phyloP scores from a whole-genome alignment of 2,329 filamentous ascomycete species.

The Pseudopyrenochaeta lycopersici region DNA sequence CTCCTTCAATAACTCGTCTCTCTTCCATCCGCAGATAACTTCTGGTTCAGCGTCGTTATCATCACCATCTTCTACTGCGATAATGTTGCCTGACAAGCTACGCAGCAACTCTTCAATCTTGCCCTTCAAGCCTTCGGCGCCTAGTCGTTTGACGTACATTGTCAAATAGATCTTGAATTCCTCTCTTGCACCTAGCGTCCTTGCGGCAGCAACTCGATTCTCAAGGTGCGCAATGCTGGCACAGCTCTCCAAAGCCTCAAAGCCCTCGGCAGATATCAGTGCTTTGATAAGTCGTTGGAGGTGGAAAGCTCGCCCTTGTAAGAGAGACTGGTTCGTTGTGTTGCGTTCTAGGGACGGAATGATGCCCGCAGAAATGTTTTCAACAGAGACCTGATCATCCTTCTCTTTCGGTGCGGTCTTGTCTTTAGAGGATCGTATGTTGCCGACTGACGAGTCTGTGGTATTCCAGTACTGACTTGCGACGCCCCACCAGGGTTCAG shows the following conservation, averaged over 20 bases:
- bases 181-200: conserved; percentile 84
- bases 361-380: conserved; percentile 84
- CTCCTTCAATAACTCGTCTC: conserved; percentile 85
- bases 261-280: conserved; percentile 86
- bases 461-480: conserved; percentile 99
- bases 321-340: conserved; percentile 89
- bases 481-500: conserved; percentile 97
- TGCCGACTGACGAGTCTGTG: conserved; percentile 86
- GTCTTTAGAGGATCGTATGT: conserved; percentile 71
- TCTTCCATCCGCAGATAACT: conserved; percentile 90
- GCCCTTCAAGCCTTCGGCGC: conserved; percentile 82
- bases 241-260: conserved; percentile 88
- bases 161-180: conserved; percentile 95
- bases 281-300: conserved; percentile 91
- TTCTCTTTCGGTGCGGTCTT: conserved; percentile 45
- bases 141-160: conserved; percentile 97
- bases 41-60: conserved; percentile 66
- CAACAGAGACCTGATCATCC: conserved; percentile 60
- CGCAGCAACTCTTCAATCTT: conserved; percentile 95
- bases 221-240: conserved; percentile 95
- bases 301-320: conserved; percentile 91
- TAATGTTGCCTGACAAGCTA: conserved; percentile 76
- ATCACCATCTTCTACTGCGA: conserved; percentile 67
- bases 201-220: conserved; percentile 88
- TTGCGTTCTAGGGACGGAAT: conserved; percentile 93